Evolutionary conservation across 306 rosid genomes (phyloP).

Genomic region (Albizia julibrissin): DNA sequence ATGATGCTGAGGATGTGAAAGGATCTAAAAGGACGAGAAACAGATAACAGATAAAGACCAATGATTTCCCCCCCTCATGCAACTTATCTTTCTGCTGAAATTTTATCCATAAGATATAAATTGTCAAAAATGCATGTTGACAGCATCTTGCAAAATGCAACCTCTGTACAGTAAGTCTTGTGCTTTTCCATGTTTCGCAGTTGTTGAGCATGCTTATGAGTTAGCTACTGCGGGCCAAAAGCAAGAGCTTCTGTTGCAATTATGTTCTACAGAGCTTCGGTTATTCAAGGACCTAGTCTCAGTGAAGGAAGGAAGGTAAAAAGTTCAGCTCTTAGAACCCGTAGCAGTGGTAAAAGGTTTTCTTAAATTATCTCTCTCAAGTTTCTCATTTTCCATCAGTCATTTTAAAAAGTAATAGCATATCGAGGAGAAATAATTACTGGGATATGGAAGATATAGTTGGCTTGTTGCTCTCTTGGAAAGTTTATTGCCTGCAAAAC

Average conservation of each 20-base stretch:
- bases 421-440: background rate
- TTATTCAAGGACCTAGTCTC: constrained; percentile 81
- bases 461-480: background rate
- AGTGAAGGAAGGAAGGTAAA: constrained; percentile 84
- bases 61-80: background rate
- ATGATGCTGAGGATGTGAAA: constrained; percentile 14
- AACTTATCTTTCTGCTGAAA: constrained; percentile 26
- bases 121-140: constrained; percentile 17
- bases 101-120: constrained; percentile 11
- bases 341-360: background rate
- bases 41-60: background rate
- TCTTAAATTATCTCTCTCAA: constrained; percentile 5
- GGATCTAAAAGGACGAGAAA: background rate
- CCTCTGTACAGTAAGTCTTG: constrained; percentile 22
- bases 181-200: constrained; percentile 47
- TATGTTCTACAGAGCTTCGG: constrained; percentile 80
- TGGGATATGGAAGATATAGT: constrained; percentile 5
- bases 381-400: constrained; percentile 13
- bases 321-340: constrained; percentile 3
- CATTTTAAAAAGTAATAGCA: background rate
- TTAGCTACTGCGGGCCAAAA: constrained; percentile 78
- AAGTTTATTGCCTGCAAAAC: background rate
- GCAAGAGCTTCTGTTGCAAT: constrained; percentile 77
- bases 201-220: constrained; percentile 84
- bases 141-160: constrained; percentile 9